Base-by-base conservation (phyloP, 1,284 basidiomycete genomes). In the Psilocybe mexicana region DNA sequence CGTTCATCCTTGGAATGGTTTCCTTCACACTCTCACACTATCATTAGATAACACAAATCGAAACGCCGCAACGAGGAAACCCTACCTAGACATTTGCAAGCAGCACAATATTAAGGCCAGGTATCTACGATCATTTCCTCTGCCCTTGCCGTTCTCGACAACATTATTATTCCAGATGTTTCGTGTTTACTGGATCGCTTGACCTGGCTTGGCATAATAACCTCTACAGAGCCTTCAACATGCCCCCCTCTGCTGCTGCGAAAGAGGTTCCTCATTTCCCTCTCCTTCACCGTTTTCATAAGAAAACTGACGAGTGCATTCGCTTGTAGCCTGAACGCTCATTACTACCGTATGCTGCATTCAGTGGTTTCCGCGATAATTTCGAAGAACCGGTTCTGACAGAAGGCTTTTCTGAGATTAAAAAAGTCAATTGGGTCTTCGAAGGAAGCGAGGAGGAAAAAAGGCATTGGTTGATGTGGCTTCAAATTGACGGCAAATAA, bases 131-230 rank as follows among this genome's bases (percentile, higher is more conserved):
- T 10, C 47, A 12, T 40, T 12, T 14, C 23, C 18, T 30, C 25
- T 43, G 8, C 35, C 24, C 25, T 54, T 44, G 36, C 5, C 33
- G 30, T n/a, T 46, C 25, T 28, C 42, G 4, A 30, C 23, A 33
- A 43, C 38, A 43, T 40, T 54, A 28, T 14, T 30, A 40, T 44
- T 52, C 43, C n/a, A 92, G 90, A 53, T 88, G 91, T 67, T 85
- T 95, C 69, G 63, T 80, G 30, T 96, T 96, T 65, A 76, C 83
- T 8, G 86, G 86, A 43, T 83, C 88, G 1, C 65, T 84, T 25
- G 89, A 93, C 51, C 79, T 96, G 2, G 92, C 92, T 2, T 91
- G 87, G 85, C 94, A 96, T 70, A 96, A 96, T 69, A 95, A 95
- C 66, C 71, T 93, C 2, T 96, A 95, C 69, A 84, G 94, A 30